Evolutionary conservation across 345 rosid genomes (phyloP).

Genomic region (Salix dunnii): DNA sequence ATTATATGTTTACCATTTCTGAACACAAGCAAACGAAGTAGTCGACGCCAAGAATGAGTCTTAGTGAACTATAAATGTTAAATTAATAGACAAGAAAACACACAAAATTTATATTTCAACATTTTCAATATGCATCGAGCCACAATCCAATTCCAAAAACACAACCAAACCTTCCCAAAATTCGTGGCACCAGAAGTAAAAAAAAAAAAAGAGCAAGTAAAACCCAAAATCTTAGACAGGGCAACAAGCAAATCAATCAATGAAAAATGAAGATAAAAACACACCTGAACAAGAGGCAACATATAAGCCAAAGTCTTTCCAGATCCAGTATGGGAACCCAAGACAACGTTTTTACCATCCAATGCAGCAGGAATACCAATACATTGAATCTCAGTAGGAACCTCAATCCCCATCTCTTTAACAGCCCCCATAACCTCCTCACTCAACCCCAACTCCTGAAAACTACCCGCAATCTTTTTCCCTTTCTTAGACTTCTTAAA

Average conservation of each 20-base stretch:
- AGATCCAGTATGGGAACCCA: conserved; percentile 96
- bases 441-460: conserved; percentile 71
- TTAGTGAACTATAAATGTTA: too few species aligned
- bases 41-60: too few species aligned
- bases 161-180: too few species aligned
- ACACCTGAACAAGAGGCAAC: conserved; percentile 90
- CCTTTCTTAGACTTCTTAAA: conserved; percentile 31
- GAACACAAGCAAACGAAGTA: neutral
- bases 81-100: neutral
- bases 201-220: neutral
- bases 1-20: neutral
- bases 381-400: conserved; percentile 93
- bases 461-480: conserved; percentile 50
- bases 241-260: neutral
- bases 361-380: conserved; percentile 78
- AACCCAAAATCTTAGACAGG: neutral
- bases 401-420: conserved; percentile 67
- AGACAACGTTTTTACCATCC: conserved; percentile 73
- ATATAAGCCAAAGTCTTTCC: conserved; percentile 90
- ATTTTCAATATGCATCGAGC: neutral
- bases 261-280: neutral
- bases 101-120: neutral
- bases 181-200: neutral
- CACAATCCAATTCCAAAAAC: too few species aligned
- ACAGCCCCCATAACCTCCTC: conserved; percentile 85